phyloP scores from a whole-genome alignment of 139 green algal species.

The Closterium sp. region DNA sequence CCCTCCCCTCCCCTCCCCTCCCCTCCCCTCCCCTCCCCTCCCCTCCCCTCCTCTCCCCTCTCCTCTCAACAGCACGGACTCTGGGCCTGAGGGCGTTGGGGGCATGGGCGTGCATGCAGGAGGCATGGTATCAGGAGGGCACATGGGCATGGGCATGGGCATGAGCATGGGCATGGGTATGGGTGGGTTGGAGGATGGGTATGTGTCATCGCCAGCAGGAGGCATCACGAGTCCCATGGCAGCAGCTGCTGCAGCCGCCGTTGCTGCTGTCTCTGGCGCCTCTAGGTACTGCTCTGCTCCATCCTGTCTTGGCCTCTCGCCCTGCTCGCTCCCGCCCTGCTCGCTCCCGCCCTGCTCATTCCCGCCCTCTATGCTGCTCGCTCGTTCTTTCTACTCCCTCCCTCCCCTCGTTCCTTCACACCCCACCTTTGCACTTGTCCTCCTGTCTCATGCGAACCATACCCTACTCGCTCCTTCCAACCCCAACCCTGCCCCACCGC shows the following conservation, averaged over 20 bases:
- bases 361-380: too few relatives aligned
- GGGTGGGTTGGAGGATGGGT: neutral
- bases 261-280: neutral
- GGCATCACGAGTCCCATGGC: neutral
- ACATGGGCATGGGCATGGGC: neutral
- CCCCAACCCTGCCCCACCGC: neutral
- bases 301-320: neutral
- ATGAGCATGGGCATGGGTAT: too few relatives aligned
- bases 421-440: neutral
- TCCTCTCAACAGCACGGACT: neutral
- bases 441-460: neutral
- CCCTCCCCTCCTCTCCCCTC: too few relatives aligned
- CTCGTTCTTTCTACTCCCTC: neutral
- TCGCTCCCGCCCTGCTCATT: too few relatives aligned
- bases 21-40: too few relatives aligned
- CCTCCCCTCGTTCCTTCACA: neutral
- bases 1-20: too few relatives aligned
- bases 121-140: neutral
- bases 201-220: neutral
- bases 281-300: neutral
- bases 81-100: neutral
- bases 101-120: neutral
- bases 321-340: neutral
- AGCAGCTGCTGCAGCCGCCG: neutral
- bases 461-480: neutral